These are phyloP conservation scores for Ceratocystis albifundus DNA, from an alignment of 2,329 filamentous ascomycete species.

Conservation along the genomic window DNA sequence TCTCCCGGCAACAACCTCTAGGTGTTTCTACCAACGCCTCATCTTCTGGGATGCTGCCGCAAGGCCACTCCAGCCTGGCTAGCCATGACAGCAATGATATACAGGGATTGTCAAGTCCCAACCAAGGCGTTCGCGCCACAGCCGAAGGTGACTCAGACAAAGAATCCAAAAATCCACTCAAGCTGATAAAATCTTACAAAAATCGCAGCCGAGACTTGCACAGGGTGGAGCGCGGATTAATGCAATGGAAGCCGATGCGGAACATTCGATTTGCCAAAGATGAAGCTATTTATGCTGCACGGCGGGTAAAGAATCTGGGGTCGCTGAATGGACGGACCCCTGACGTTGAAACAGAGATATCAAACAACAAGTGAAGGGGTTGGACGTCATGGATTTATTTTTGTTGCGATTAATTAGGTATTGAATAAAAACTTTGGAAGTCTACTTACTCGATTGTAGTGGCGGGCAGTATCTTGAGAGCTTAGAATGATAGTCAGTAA, in stretches of 20 bases:
- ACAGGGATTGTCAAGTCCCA: slow-evolving; percentile 28
- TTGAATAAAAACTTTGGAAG: neutral
- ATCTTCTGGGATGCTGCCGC: neutral
- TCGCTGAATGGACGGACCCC: slow-evolving; percentile 72
- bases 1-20: neutral
- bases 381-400: too few relatives aligned
- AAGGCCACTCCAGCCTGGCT: neutral
- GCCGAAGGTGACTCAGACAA: slow-evolving; percentile 28
- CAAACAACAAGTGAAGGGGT: slow-evolving; percentile 12
- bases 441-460: too few relatives aligned
- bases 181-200: slow-evolving; percentile 51
- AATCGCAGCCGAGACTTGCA: slow-evolving; percentile 62
- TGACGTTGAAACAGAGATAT: slow-evolving; percentile 65
- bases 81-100: slow-evolving; percentile 33
- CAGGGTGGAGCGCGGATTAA: slow-evolving; percentile 75
- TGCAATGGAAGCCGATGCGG: slow-evolving; percentile 89
- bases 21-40: neutral
- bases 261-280: slow-evolving; percentile 81
- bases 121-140: slow-evolving; percentile 26
- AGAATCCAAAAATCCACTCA: slow-evolving; percentile 42
- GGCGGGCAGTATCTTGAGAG: too few relatives aligned
- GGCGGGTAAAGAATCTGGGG: slow-evolving; percentile 64
- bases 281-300: slow-evolving; percentile 66
- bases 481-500: too few relatives aligned
- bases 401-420: neutral